A percentile compares a stretch with the other conserved stretches of the same genome.
phyloP scores from a whole-genome alignment of 2,329 filamentous ascomycete genomes.

The Fusarium begoniae region DNA sequence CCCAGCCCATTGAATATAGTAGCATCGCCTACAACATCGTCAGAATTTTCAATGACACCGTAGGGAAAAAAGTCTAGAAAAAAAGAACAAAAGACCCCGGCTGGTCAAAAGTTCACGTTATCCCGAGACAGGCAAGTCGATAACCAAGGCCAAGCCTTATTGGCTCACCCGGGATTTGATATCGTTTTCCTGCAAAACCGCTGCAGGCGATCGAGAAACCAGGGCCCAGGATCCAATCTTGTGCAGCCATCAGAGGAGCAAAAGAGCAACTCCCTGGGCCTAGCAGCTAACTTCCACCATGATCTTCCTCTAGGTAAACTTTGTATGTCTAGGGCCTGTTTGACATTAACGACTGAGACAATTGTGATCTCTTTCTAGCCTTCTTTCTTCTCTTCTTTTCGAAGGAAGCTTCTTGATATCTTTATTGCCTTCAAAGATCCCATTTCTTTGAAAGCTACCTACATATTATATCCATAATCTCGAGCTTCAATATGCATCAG shows the following conservation, averaged over 20 bases:
- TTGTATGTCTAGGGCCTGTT: background rate
- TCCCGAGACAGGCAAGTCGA: constrained; percentile 36
- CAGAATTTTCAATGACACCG: constrained; percentile 21
- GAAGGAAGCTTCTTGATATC: background rate
- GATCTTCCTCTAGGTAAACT: background rate
- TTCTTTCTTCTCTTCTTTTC: background rate
- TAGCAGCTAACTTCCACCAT: background rate
- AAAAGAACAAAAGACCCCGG: constrained; percentile 24
- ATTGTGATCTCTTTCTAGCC: background rate
- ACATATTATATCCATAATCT: background rate
- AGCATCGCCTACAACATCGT: background rate
- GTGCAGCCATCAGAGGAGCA: constrained; percentile 9
- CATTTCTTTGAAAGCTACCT: background rate
- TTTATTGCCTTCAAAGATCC: background rate
- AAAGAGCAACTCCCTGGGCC: background rate
- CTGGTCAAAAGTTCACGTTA: constrained; percentile 14
- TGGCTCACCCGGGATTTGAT: constrained; percentile 17
- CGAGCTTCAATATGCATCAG: constrained; percentile 9
- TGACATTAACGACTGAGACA: background rate
- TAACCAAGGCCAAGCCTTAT: constrained; percentile 14
- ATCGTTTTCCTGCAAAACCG: constrained; percentile 25
- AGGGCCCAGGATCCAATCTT: constrained; percentile 23
- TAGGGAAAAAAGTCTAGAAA: constrained; percentile 3
- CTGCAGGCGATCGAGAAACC: constrained; percentile 32
- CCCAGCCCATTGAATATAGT: background rate